Percentiles rank a stretch among this genome's conserved stretches.
These are phyloP conservation scores for Globisporangium polare DNA, from an alignment of 352 stramenopile genomes.

Conservation along the genomic window DNA sequence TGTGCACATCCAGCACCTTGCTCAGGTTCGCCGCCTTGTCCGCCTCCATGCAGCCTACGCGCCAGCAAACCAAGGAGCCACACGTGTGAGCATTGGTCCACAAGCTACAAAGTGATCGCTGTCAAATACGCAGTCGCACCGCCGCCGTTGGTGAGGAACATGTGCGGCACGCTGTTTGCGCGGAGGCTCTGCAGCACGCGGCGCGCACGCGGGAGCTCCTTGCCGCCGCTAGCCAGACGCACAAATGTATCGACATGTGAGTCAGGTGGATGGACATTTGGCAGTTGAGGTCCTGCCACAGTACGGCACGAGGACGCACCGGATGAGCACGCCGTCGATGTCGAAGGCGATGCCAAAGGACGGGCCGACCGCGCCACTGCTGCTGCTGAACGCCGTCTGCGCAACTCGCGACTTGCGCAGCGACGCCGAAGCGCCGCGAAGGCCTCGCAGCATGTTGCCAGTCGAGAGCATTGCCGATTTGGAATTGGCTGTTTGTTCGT, in stretches of 20 bases:
- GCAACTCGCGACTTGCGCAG: background rate
- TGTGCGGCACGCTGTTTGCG: slow-evolving; percentile 65
- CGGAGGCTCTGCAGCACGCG: slow-evolving; percentile 66
- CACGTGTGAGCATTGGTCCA: background rate
- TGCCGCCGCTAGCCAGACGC: slow-evolving; percentile 40
- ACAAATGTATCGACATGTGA: background rate
- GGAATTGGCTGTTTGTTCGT: no score
- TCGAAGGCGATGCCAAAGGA: slow-evolving; percentile 88
- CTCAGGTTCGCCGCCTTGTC: slow-evolving; percentile 79
- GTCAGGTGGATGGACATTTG: background rate
- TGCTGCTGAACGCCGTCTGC: background rate
- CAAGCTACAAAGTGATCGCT: background rate
- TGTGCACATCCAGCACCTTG: slow-evolving; percentile 48
- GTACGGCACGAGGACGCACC: slow-evolving; percentile 24
- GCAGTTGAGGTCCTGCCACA: no score
- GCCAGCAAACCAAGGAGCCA: background rate
- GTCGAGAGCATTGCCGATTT: background rate
- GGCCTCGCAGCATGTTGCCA: background rate
- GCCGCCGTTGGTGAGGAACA: slow-evolving; percentile 90
- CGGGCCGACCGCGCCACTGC: slow-evolving; percentile 1
- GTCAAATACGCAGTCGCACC: slow-evolving; percentile 17
- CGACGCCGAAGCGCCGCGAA: background rate
- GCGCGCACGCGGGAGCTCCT: slow-evolving; percentile 64
- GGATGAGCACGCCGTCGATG: slow-evolving; percentile 90
- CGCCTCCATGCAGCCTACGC: slow-evolving; percentile 74